phyloP scores from a whole-genome alignment of 1,139 yeast genomes.

The Yamadazyma trypodendri region DNA sequence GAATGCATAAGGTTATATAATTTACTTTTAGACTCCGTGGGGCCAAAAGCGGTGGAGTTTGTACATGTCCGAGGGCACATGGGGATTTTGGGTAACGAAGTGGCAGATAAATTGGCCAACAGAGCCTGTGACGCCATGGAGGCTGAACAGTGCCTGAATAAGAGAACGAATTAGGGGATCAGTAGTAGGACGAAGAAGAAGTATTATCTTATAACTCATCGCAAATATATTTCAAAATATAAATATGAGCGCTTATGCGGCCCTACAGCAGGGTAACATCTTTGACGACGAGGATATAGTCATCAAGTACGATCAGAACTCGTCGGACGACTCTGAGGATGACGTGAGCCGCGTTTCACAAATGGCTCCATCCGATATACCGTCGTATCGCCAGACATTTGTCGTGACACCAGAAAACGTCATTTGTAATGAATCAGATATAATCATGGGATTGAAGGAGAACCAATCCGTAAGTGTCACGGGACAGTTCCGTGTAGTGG shows the following conservation, averaged over 20 bases:
- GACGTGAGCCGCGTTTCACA: constrained; percentile 2
- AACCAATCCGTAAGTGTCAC: constrained; percentile 52
- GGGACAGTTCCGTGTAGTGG: constrained; percentile 56
- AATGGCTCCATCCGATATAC: constrained; percentile 1
- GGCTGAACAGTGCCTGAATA: no score
- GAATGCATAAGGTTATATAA: constrained; percentile 22
- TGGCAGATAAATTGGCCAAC: constrained; percentile 76
- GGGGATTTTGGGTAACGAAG: constrained; percentile 69
- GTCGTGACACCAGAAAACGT: constrained; percentile 36
- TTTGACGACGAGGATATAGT: constrained; percentile 19
- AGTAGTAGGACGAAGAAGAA: no score
- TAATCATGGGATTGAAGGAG: constrained; percentile 42
- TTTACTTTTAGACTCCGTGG: constrained; percentile 25
- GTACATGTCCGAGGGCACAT: constrained; percentile 73
- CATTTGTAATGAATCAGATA: constrained; percentile 26
- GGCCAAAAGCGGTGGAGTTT: constrained; percentile 38
- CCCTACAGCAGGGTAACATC: constrained; percentile 26
- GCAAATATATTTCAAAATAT: background rate
- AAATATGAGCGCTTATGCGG: constrained; percentile 56
- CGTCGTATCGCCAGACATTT: constrained; percentile 26
- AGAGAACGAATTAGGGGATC: no score
- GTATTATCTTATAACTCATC: no score
- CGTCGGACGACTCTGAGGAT: constrained; percentile 21
- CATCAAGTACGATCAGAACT: constrained; percentile 22
- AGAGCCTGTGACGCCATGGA: constrained; percentile 49